Conservation (phyloP, 176 grass and related monocot species). For the Rhynchospora pubera region DNA sequence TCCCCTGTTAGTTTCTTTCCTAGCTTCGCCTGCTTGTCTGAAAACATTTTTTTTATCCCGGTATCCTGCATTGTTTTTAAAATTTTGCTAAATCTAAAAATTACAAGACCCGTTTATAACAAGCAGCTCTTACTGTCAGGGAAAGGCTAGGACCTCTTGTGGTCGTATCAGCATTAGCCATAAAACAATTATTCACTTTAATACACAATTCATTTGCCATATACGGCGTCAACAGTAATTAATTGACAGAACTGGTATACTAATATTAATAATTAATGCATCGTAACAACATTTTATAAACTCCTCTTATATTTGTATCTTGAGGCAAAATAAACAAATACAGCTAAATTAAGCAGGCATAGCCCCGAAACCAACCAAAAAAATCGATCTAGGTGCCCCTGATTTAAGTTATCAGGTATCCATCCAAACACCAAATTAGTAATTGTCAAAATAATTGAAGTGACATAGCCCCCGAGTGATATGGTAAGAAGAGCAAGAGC, state of each 20-base stretch:
- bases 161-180: too few species aligned
- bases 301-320: background rate
- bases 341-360: conserved; percentile 14
- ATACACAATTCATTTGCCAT: background rate
- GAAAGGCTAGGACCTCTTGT: too few species aligned
- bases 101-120: too few species aligned
- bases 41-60: too few species aligned
- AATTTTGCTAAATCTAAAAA: too few species aligned
- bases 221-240: background rate
- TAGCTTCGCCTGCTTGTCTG: too few species aligned
- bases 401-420: conserved; percentile 24
- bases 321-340: conserved; percentile 18
- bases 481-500: conserved; percentile 29
- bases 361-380: conserved; percentile 16
- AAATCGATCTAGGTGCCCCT: conserved; percentile 14
- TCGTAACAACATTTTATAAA: background rate
- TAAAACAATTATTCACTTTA: background rate
- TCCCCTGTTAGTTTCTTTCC: too few species aligned
- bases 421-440: conserved; percentile 14
- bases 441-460: conserved; percentile 32
- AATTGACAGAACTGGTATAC: too few species aligned
- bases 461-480: conserved; percentile 29
- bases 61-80: too few species aligned
- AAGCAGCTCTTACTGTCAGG: too few species aligned
- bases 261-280: too few species aligned